These are phyloP conservation scores for Euptelea pleiosperma DNA, from an alignment of 164 flowering plant species.

Conservation along the genomic window DNA sequence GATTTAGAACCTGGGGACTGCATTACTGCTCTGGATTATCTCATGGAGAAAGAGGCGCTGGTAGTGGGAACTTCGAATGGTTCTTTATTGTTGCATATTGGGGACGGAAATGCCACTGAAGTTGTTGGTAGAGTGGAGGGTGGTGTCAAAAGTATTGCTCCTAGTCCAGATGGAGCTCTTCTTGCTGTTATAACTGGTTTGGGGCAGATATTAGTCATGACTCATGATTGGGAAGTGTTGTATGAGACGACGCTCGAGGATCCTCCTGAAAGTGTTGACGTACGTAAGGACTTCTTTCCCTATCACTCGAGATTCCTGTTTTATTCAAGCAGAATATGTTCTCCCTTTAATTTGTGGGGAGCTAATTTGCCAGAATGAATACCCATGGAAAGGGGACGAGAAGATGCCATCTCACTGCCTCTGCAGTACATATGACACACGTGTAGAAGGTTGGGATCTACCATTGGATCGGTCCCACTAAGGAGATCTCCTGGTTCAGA, in stretches of 20 bases:
- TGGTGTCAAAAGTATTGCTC: constrained; percentile 73
- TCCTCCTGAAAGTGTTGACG: constrained; percentile 49
- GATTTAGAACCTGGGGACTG: constrained; percentile 73
- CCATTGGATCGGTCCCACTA: neutral
- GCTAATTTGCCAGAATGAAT: neutral
- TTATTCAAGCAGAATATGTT: too few relatives aligned
- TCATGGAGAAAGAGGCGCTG: constrained; percentile 93
- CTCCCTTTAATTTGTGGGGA: neutral
- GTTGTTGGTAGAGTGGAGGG: constrained; percentile 90
- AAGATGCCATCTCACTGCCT: too few relatives aligned
- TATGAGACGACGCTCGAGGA: constrained; percentile 68
- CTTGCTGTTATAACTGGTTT: constrained; percentile 68
- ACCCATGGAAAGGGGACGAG: neutral
- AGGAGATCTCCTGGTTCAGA: neutral
- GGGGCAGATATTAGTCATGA: constrained; percentile 82
- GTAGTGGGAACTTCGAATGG: constrained; percentile 73
- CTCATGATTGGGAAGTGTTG: constrained; percentile 92
- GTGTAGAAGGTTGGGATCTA: constrained; percentile 2
- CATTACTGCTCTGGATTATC: constrained; percentile 67
- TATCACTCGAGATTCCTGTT: neutral
- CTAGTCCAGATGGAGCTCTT: constrained; percentile 97
- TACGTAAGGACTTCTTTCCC: constrained; percentile 54
- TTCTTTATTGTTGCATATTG: constrained; percentile 49
- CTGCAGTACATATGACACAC: too few relatives aligned
- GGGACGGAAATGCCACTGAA: constrained; percentile 56